phyloP scores from a whole-genome alignment of 225 moss, liverwort and hornwort genomes.

The Thuidium tamariscinum region DNA sequence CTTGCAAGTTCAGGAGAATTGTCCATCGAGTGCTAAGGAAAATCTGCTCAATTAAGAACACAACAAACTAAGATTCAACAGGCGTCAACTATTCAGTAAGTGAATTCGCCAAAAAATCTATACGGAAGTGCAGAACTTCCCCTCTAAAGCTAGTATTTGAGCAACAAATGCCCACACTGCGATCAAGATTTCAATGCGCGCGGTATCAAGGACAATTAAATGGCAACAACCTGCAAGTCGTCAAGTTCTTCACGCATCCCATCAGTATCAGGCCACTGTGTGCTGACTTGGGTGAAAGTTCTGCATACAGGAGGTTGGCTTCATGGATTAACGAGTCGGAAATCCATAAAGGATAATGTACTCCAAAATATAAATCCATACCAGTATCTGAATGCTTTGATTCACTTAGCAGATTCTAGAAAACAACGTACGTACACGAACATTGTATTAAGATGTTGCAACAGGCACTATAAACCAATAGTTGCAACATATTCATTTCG shows the following conservation, averaged over 20 bases:
- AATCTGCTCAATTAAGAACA: slow-evolving; percentile 45
- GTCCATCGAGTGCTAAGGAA: slow-evolving; percentile 98
- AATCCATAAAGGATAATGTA: not conserved
- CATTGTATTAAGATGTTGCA: not conserved
- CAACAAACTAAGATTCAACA: not conserved
- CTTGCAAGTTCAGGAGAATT: slow-evolving; percentile 83
- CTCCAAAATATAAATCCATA: not conserved
- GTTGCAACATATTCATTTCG: not conserved
- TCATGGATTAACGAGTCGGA: not conserved
- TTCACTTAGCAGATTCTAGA: not conserved
- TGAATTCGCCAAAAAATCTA: not conserved
- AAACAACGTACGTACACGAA: not conserved
- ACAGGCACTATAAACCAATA: not conserved
- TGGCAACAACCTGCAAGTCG: slow-evolving; percentile 68
- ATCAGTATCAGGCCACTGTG: slow-evolving; percentile 92
- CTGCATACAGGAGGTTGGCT: slow-evolving; percentile 17
- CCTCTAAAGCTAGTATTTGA: not conserved
- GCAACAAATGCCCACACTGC: not conserved
- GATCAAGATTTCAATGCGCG: not conserved
- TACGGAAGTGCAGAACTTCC: not conserved
- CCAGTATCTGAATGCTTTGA: not conserved
- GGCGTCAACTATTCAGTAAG: not conserved
- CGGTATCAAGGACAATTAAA: not conserved
- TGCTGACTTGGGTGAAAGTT: slow-evolving; percentile 97
- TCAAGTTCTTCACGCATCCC: slow-evolving; percentile 98